Evolutionary conservation across 331 rosid genomes (phyloP), one percentile per base, ranked within the genome.

Genomic region (Malus hybrid): DNA sequence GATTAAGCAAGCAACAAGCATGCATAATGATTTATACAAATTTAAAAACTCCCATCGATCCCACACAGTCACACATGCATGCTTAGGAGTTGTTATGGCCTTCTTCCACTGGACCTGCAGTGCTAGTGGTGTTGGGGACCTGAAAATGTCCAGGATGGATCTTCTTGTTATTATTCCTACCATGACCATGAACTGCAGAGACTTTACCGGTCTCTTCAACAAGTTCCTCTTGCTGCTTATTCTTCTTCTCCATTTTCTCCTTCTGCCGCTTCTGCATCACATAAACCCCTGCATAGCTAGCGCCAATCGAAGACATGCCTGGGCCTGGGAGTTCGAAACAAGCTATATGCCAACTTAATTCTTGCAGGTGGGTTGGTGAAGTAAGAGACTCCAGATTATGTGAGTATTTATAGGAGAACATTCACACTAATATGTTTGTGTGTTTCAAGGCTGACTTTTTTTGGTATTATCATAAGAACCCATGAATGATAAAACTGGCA

Each of bases 301-400:
- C 78, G 19, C 72, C 86, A 59, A 79, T 66, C 44, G 86, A 79
- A 65, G 86, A 62, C 86, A 83, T 74, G 65, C 78, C 79, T 62
- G 70, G 34, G 56, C 20, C 56, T 50, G n/a, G 9, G n/a, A 15
- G 8, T 50, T 50, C 56, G 56, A 16, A 15, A 15, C 4, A 50
- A 50, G 18, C 56, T 50, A 15, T 50, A 16, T 50, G n/a, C n/a
- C n/a, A 50, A 16, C n/a, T 50, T 50, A 15, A 50, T 50, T 16
- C 56, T 50, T 50, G 56, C 15, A 14, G 9, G 12, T 67, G 60
- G 33, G 42, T 24, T 54, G 80, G 39, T 12, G 71, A 36, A 55
- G 56, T 69, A 22, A 50, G 82, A 29, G 65, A 20, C 34, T 48
- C 63, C 39, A 71, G 60, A 29, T 62, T 14, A 27, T 61, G 67